Base-by-base conservation (phyloP, 179 eudicot species). In the Silene noctiflora region DNA sequence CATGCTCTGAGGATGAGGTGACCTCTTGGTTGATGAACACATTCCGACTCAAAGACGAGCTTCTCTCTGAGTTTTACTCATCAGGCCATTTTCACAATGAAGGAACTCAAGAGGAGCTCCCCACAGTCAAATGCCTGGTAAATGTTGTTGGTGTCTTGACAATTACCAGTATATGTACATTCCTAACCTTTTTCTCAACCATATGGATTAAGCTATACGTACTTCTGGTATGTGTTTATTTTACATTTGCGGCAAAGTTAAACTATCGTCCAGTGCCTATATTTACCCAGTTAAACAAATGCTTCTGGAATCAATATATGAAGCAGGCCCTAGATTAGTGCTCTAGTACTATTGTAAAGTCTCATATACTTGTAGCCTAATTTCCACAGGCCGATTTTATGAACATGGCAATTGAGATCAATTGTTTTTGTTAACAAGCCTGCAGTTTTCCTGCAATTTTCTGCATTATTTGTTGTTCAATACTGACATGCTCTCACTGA, bases 11-110 rank as follows among this genome's bases (percentile, higher is more conserved):
- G 79, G 84, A 74, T 0, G 89, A 83, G 73, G 72, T 77, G 24
- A 61, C 85, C 69, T 55, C 75, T 76, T 93, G 98, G 98, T 76
- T 93, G 82, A 79, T 86, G 62, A 78, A 87, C 29, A 70, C 85
- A 79, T 93, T 88, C 80, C 74, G 75, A 48, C 75, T 81, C 66
- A 93, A 93, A 78, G 98, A 93, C 80, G 83, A 88, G 76, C 82
- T 93, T 67, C 97, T 93, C 31, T 84, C 88, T 12, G 89, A 85
- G 64, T 90, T 93, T 77, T 76, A 72, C 77, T 76, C 86, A 33
- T 67, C 75, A 3, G 98, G 97, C 62, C 91, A 93, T 77, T 91
- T 93, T 69, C 97, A 90, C n/a, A 58, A 80, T 31, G 80, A 85
- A 84, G 88, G 84, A 80, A 86, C 91, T 72, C 96, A 90, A 85